These are phyloP conservation scores for Epicoccum nigrum DNA, from an alignment of 2,329 filamentous ascomycete genomes.

Conservation along the genomic window DNA sequence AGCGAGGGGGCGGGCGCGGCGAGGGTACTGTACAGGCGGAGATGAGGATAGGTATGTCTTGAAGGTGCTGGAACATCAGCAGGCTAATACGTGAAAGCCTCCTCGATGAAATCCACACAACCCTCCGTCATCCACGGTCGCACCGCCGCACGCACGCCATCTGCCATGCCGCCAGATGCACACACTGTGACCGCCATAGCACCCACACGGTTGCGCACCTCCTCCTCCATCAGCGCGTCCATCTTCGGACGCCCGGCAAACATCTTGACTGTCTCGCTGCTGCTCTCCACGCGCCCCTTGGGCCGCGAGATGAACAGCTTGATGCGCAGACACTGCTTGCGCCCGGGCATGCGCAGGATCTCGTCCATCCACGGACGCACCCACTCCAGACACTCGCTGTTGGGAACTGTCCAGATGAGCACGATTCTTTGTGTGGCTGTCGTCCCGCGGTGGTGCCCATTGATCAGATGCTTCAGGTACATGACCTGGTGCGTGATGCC, in stretches of 20 bases:
- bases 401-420: conserved; percentile 80
- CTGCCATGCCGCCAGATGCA: conserved; percentile 67
- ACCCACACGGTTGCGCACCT: conserved; percentile 61
- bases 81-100: conserved; percentile 67
- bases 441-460: conserved; percentile 70
- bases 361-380: conserved; percentile 70
- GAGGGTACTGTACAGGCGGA: background rate
- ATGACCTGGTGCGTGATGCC: conserved; percentile 82
- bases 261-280: conserved; percentile 67
- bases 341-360: conserved; percentile 64
- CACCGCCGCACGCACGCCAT: conserved; percentile 64
- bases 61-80: background rate
- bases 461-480: conserved; percentile 74
- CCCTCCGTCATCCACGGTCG: conserved; percentile 59
- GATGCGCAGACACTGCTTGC: conserved; percentile 64
- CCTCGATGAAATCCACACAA: conserved; percentile 67
- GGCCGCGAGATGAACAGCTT: conserved; percentile 69
- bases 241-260: conserved; percentile 64
- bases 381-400: conserved; percentile 69
- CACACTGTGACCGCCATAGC: conserved; percentile 68
- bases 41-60: background rate
- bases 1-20: background rate
- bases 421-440: conserved; percentile 74
- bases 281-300: conserved; percentile 60
- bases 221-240: conserved; percentile 62